Conservation (phyloP, 306 rosid species). For the Vachellia collinsii region DNA sequence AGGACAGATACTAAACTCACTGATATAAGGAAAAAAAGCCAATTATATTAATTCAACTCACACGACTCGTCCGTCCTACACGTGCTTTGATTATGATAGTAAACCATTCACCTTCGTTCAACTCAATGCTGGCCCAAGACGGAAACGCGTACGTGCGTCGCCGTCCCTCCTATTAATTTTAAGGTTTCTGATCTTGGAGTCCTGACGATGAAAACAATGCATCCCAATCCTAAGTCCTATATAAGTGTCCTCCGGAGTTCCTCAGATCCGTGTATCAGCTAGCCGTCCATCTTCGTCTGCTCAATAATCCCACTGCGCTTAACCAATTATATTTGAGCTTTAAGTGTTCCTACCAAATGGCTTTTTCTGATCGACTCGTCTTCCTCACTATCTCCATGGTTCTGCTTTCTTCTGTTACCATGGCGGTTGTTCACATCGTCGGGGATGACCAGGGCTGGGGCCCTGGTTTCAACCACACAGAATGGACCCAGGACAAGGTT, state of each 20-base stretch:
- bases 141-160: background rate
- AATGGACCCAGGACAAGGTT: constrained; percentile 48
- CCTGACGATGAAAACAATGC: constrained; percentile 33
- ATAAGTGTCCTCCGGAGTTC: background rate
- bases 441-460: constrained; percentile 56
- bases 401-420: constrained; percentile 45
- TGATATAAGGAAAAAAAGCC: background rate
- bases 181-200: background rate
- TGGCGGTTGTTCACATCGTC: constrained; percentile 48
- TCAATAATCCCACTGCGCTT: background rate
- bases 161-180: background rate
- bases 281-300: background rate
- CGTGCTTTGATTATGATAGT: background rate
- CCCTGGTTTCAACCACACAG: constrained; percentile 30
- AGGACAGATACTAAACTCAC: background rate
- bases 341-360: constrained; percentile 38
- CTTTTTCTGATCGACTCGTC: constrained; percentile 23
- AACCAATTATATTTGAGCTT: background rate
- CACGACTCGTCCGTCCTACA: background rate
- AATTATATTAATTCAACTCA: background rate
- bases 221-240: background rate
- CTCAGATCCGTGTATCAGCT: background rate
- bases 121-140: constrained; percentile 25
- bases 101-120: background rate
- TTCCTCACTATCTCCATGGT: constrained; percentile 40